Evolutionary conservation across 306 rosid genomes (phyloP), one percentile per base, ranked within the genome.

Genomic region (Cucumis cinereus): DNA sequence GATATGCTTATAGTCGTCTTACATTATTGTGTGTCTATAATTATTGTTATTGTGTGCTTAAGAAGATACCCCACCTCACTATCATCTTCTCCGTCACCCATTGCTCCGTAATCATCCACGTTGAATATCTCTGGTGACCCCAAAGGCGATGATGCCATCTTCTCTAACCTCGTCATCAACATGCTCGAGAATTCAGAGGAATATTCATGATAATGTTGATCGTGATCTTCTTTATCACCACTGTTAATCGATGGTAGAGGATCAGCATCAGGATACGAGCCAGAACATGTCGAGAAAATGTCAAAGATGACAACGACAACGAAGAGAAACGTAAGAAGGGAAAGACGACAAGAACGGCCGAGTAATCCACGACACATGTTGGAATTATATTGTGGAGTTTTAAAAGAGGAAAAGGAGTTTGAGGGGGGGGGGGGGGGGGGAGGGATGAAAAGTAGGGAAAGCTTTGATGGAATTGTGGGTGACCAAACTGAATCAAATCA

Each of bases 91-190:
- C 79, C 73, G 17, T 62, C 73, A 50, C 73, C 79, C 61, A 26
- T 62, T 8, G 79, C 79, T 28, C 73, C 73, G n/a, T 43, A 77
- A 61, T 77, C 79, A 77, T 77, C 61, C 1, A 77, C 79, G 24
- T 60, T 77, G 24, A 77, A 40, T 61, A 52, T 49, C 49, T 61
- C 56, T 1, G 43, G 23, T 1, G 79, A 61, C 1, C 38, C 16
- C 38, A 64, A 4, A 0, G 77, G 70, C 3, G 67, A 36, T 1
- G 24, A 0, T 1, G 8, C 8, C 15, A 0, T 13, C 40, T 40
- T 22, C 53, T 75, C 26, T 11, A 26, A 41, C 49, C 33, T 55
- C 13, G 52, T 74, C 53, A 1, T 56, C 50, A 30, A 52, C 62
- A 74, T 28, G 36, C 36, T 40, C 0, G 78, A 75, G 47, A 75